These are phyloP conservation scores for Acanthamoeba triangularis DNA, from an alignment of 208 protist genomes.

Conservation along the genomic window DNA sequence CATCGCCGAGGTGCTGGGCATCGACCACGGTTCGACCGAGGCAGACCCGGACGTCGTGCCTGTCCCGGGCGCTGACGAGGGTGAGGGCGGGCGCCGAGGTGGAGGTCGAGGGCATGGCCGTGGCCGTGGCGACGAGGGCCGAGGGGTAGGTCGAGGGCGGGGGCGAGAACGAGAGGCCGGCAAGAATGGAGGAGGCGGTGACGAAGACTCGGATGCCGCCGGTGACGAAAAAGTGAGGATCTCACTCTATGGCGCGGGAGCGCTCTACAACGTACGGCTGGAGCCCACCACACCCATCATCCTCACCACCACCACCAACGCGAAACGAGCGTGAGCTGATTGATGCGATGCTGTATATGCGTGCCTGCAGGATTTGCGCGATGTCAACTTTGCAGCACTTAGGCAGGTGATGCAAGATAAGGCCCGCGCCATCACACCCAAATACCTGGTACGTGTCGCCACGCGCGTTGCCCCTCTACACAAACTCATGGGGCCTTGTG, in stretches of 20 bases:
- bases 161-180: background rate
- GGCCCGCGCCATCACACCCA: background rate
- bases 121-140: background rate
- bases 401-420: background rate
- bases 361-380: background rate
- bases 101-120: background rate
- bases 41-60: background rate
- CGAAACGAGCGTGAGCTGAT: background rate
- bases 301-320: background rate
- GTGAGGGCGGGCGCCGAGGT: background rate
- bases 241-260: constrained; percentile 6
- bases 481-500: background rate
- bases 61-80: background rate
- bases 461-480: background rate
- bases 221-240: background rate
- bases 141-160: background rate
- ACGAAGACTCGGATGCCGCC: background rate
- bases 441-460: background rate
- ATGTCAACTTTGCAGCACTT: background rate
- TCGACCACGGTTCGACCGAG: background rate
- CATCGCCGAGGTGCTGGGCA: constrained; percentile 15
- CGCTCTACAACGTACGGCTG: background rate
- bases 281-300: background rate
- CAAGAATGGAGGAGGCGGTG: background rate
- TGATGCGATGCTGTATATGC: background rate